Evolutionary conservation across 257 asterid genomes (phyloP), one percentile per base, ranked within the genome.

Genomic region (Salvia hispanica): DNA sequence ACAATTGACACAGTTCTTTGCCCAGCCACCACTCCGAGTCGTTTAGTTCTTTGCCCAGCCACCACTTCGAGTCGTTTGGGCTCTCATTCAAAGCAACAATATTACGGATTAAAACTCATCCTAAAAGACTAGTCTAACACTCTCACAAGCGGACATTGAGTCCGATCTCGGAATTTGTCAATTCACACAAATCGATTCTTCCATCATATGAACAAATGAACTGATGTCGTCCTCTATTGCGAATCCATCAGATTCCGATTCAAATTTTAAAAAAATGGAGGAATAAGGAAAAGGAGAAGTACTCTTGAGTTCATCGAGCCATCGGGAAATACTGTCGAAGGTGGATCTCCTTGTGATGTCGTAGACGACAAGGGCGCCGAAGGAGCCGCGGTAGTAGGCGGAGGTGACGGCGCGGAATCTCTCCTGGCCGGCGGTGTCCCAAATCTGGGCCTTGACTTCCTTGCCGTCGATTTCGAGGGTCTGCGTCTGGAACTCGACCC

Each of bases 371-470:
- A 86, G 86, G 0, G 93, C 93, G 69, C 90, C 93, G 50, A 86
- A 82, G 46, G 95, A 89, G 31, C 95, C 95, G 36, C 95, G 86
- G 75, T 87, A 87, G 66, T 87, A 87, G 74, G 95, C 95, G 73
- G 95, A 87, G 34, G 95, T 86, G 74, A 86, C 94, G 64, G 94
- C 94, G 46, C 94, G 84, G 76, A 86, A 86, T 2, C 93, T 76
- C 80, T 86, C 93, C 42, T 86, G 93, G 4, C 93, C 90, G 67
- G 93, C 93, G 62, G 94, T 84, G 74, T 86, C 94, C 94, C 94
- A 86, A 82, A 86, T 86, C 91, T 84, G 94, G 67, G 94, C 94
- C 81, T 86, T 86, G 5, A 86, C 85, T 74, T 86, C 94, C 52
- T 86, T 86, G 5, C 94, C 94, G 50, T 86, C 88, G 74, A 86